A percentile compares a stretch with the other conserved stretches of the same genome.
Conservation (phyloP, 768 basidiomycete species). For the Mycena belliarum region DNA sequence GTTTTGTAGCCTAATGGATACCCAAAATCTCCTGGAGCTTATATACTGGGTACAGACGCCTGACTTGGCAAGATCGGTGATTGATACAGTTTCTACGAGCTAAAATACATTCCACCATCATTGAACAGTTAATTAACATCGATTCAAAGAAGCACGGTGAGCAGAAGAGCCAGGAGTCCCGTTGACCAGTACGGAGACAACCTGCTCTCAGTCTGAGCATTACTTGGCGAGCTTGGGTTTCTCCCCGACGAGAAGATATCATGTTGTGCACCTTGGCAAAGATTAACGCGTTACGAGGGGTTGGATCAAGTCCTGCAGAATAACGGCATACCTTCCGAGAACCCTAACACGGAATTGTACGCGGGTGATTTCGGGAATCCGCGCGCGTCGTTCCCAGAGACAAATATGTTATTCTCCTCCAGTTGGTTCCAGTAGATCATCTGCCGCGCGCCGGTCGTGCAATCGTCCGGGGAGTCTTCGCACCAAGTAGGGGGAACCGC, state of each 20-base stretch:
- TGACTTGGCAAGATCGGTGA: no score
- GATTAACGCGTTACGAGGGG: neutral
- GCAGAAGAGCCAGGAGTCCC: neutral
- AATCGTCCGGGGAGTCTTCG: slow-evolving; percentile 34
- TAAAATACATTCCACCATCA: neutral
- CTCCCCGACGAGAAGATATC: slow-evolving; percentile 1
- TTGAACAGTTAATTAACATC: neutral
- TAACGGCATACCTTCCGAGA: slow-evolving; percentile 29
- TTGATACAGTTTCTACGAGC: slow-evolving; percentile 1
- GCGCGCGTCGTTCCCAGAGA: slow-evolving; percentile 41
- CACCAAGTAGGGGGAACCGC: slow-evolving; percentile 43
- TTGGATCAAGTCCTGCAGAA: neutral
- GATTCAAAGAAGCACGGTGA: neutral
- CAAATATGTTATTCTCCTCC: slow-evolving; percentile 25
- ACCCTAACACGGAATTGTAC: slow-evolving; percentile 38
- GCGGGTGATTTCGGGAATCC: slow-evolving; percentile 41
- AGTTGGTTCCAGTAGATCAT: slow-evolving; percentile 46
- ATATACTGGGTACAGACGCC: no score
- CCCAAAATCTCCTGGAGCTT: slow-evolving; percentile 1
- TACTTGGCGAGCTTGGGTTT: neutral
- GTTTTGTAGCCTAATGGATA: no score
- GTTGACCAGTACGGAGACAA: neutral
- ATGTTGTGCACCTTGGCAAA: slow-evolving; percentile 4
- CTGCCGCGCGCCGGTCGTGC: slow-evolving; percentile 44
- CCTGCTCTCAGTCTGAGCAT: neutral